phyloP scores from a whole-genome alignment of 306 rosid species.

The peach (Prunus persica) region DNA sequence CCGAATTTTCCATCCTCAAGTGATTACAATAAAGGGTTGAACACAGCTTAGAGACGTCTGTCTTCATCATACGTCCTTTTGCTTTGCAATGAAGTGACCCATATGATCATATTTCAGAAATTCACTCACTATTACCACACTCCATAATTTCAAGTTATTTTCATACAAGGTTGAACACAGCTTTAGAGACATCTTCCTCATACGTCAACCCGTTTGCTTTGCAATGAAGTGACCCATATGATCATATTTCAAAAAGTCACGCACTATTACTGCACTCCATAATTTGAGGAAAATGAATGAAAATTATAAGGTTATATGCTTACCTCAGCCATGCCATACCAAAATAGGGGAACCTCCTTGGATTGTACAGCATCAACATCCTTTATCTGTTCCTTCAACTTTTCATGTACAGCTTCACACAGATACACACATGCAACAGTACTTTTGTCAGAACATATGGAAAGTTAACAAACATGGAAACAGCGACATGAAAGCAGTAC shows the following conservation, averaged over 20 bases:
- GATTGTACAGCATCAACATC: constrained; percentile 64
- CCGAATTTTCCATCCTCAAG: neutral
- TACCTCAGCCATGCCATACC: constrained; percentile 99
- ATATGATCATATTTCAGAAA: neutral
- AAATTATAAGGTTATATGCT: neutral
- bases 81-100: neutral
- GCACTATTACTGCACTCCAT: neutral
- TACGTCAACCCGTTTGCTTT: neutral
- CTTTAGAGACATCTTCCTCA: neutral
- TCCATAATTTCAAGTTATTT: neutral
- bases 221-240: neutral
- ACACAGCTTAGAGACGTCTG: neutral
- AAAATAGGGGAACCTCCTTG: constrained; percentile 67
- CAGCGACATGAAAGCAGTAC: neutral
- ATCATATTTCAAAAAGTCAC: neutral
- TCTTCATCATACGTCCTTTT: neutral
- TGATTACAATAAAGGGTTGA: neutral
- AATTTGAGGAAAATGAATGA: neutral
- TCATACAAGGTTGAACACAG: neutral
- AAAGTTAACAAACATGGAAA: neutral
- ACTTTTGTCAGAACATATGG: neutral
- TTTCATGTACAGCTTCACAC: constrained; percentile 55
- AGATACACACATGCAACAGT: constrained; percentile 4
- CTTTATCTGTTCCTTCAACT: constrained; percentile 63
- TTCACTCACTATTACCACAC: neutral